phyloP scores from a whole-genome alignment of 2,329 filamentous ascomycete genomes.

The Aspergillus vadensis region DNA sequence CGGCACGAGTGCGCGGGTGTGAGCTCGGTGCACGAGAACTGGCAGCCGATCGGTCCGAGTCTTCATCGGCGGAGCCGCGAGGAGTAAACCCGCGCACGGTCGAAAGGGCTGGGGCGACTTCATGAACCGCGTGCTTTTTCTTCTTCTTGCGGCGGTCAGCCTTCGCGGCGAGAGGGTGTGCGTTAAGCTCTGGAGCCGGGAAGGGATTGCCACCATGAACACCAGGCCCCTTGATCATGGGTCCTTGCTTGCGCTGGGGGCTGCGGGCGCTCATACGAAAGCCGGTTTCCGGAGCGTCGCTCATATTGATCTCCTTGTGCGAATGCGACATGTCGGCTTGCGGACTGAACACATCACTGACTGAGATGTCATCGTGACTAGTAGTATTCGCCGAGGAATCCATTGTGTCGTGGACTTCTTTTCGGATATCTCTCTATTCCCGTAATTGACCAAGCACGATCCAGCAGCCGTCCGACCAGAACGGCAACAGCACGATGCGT shows the following conservation, averaged over 20 bases:
- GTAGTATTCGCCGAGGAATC: conserved; percentile 21
- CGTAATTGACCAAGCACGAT: conserved; percentile 1
- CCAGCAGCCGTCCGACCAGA: not conserved
- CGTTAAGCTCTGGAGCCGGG: conserved; percentile 32
- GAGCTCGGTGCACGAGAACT: conserved; percentile 39
- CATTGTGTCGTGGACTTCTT: conserved; percentile 18
- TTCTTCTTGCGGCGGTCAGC: conserved; percentile 39
- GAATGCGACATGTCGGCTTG: conserved; percentile 37
- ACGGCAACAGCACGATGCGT: conserved; percentile 13
- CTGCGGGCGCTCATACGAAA: conserved; percentile 33
- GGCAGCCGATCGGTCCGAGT: conserved; percentile 47
- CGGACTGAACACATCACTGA: conserved; percentile 43
- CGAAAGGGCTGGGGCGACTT: conserved; percentile 37
- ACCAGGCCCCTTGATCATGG: conserved; percentile 11
- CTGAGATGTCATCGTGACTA: conserved; percentile 38
- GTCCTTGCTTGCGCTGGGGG: conserved; percentile 25
- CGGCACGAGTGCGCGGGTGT: conserved; percentile 29
- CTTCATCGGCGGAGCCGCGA: conserved; percentile 47
- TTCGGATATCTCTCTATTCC: not conserved
- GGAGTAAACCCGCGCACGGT: conserved; percentile 50
- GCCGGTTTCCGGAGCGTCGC: conserved; percentile 26
- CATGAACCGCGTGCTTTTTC: conserved; percentile 41
- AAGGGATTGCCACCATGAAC: conserved; percentile 30
- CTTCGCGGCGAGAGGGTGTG: conserved; percentile 29
- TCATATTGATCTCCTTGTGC: conserved; percentile 23